Percentiles rank a stretch among this genome's conserved stretches.
Evolutionary conservation across 2,329 filamentous ascomycete genomes (phyloP).

Genomic region (Emmonsiellopsis sp.): DNA sequence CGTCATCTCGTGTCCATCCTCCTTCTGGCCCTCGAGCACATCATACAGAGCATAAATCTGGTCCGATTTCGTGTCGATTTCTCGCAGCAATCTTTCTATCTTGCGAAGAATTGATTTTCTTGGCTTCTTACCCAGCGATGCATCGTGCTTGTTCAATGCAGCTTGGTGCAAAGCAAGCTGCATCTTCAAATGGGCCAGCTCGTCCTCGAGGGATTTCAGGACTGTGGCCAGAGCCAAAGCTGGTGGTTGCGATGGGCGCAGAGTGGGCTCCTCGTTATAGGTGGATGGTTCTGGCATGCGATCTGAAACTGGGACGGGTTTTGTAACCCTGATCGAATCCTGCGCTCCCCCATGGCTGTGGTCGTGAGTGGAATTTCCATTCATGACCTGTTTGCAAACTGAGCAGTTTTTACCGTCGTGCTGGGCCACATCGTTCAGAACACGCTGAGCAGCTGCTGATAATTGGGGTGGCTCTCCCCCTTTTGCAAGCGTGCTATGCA

Average conservation of each 20-base stretch:
- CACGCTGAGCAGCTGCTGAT: slow-evolving; percentile 31
- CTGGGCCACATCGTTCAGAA: slow-evolving; percentile 32
- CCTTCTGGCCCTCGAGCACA: slow-evolving; percentile 70
- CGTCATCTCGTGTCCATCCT: slow-evolving; percentile 52
- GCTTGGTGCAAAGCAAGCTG: slow-evolving; percentile 54
- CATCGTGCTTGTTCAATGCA: slow-evolving; percentile 57
- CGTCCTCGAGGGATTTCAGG: slow-evolving; percentile 71
- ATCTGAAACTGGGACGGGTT: slow-evolving; percentile 41
- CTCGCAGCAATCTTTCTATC: slow-evolving; percentile 52
- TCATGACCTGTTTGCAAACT: slow-evolving; percentile 40
- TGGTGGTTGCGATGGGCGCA: slow-evolving; percentile 57
- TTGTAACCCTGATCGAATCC: slow-evolving; percentile 35
- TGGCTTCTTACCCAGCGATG: slow-evolving; percentile 54
- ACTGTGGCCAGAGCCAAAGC: slow-evolving; percentile 68
- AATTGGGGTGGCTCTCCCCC: slow-evolving; percentile 23
- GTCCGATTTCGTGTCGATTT: slow-evolving; percentile 63
- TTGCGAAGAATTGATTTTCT: slow-evolving; percentile 51
- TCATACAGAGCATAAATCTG: slow-evolving; percentile 79
- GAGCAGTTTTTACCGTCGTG: slow-evolving; percentile 48
- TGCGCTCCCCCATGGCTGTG: slow-evolving; percentile 16
- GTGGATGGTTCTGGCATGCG: slow-evolving; percentile 30
- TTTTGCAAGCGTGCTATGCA: slow-evolving; percentile 26
- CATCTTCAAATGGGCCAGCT: slow-evolving; percentile 65
- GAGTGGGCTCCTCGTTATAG: slow-evolving; percentile 46
- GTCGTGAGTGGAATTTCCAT: slow-evolving; percentile 25